Base-by-base conservation (phyloP, 169 alveolate genomes). In the Condylostoma magnum region DNA sequence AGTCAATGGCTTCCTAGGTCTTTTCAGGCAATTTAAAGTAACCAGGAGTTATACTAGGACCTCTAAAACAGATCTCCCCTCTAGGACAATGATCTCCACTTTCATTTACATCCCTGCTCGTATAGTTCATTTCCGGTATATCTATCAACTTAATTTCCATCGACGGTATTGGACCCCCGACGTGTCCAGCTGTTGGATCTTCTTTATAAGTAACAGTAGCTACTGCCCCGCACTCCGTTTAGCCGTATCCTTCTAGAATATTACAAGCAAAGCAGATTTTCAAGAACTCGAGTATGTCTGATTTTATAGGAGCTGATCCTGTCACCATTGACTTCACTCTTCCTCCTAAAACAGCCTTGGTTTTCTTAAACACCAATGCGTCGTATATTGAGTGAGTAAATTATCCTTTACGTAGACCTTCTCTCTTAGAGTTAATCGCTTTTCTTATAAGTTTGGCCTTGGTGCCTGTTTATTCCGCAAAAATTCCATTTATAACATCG, bases 231-330 rank as follows among this genome's bases (percentile, higher is more conserved):
- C 88, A 76, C 79, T 93, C 97, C 50, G 95, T 87, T 89, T 77
- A 53, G 46, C 90, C 90, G 58, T 79, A 83, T 3, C 90, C 90
- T 78, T 94, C 90, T 4, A 75, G 51, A 28, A 94, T 76, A 18
- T 86, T 83, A 52, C 84, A 71, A 54, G 93, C 76, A 52, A 94
- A 82, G 22, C 85, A 65, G n/a, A 85, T 78, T 53, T 85, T 67
- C 53, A 94, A 60, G 56, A 86, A 85, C 34, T 78, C 86, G 41
- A 87, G 58, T 4, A 90, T 86, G 22, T 83, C 85, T 52, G 89
- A 69, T 46, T 87, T 81, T 27, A 94, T 85, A 1, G 98, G 98
- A 0, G 98, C 98, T 8, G 95, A 80, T 1, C 96, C 98, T 20
- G 92, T 80, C 4, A 83, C 57, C 86, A 94, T 85, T 33, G 60